A percentile compares a stretch with the other conserved stretches of the same genome.
Conservation (phyloP, 495 filamentous ascomycete genomes). For the Hypoxylon fuscum region DNA sequence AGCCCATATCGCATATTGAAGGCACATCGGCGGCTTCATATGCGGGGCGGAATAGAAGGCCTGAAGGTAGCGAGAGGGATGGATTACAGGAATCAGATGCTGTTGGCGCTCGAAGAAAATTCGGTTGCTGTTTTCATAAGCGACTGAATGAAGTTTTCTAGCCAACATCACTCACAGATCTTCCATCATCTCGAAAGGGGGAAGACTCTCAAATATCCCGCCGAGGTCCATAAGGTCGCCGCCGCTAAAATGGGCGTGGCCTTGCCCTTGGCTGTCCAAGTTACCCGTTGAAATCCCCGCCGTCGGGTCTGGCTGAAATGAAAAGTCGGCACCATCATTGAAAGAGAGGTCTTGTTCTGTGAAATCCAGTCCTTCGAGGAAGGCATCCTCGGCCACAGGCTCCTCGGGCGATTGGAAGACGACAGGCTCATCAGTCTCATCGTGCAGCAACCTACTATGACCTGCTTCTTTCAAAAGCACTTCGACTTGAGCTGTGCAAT, state of each 20-base stretch:
- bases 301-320: slow-evolving; percentile 23
- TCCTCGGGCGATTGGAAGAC: slow-evolving; percentile 8
- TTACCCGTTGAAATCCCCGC: slow-evolving; percentile 9
- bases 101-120: slow-evolving; percentile 52
- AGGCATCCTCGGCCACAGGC: slow-evolving; percentile 27
- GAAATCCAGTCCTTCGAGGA: slow-evolving; percentile 37
- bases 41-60: slow-evolving; percentile 54
- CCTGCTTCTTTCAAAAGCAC: slow-evolving; percentile 51
- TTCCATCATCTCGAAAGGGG: slow-evolving; percentile 57
- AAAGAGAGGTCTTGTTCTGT: slow-evolving; percentile 15
- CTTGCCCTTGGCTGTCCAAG: slow-evolving; percentile 17
- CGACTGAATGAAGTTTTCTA: neutral
- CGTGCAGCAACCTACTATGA: slow-evolving; percentile 14
- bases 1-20: slow-evolving; percentile 61
- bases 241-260: slow-evolving; percentile 12
- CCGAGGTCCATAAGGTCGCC: slow-evolving; percentile 51
- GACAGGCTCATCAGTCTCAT: slow-evolving; percentile 4
- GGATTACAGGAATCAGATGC: slow-evolving; percentile 51
- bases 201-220: slow-evolving; percentile 53
- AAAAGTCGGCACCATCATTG: slow-evolving; percentile 21
- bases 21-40: slow-evolving; percentile 57
- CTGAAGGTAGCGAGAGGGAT: slow-evolving; percentile 50
- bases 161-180: slow-evolving; percentile 51
- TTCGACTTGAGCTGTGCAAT: slow-evolving; percentile 55
- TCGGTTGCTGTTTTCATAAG: slow-evolving; percentile 45